Conservation (phyloP, 2,329 filamentous ascomycete species). For the Cladophialophora chaetospira region DNA sequence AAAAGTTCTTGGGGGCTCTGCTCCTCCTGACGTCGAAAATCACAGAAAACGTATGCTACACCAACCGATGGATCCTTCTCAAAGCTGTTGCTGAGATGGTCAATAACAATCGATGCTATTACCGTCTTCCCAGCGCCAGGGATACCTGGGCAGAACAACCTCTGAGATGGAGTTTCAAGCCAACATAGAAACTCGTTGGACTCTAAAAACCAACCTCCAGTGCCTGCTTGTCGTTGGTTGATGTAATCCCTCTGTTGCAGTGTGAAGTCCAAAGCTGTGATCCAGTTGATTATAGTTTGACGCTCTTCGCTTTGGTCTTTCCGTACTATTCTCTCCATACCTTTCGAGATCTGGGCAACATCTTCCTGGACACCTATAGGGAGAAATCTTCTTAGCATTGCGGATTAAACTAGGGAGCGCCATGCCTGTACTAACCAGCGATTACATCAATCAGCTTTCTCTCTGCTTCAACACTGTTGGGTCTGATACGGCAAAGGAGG, state of each 20-base stretch:
- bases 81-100: conserved; percentile 41
- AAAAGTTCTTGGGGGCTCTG: conserved; percentile 39
- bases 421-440: not conserved
- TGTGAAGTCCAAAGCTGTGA: conserved; percentile 35
- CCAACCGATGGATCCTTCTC: conserved; percentile 34
- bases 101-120: conserved; percentile 45
- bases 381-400: too few relatives aligned
- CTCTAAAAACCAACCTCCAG: conserved; percentile 49
- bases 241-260: conserved; percentile 44
- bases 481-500: not conserved
- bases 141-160: conserved; percentile 52
- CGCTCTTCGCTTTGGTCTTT: not conserved
- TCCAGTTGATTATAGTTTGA: not conserved
- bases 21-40: conserved; percentile 43
- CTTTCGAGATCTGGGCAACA: too few relatives aligned
- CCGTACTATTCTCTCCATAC: too few relatives aligned
- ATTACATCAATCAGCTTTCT: not conserved
- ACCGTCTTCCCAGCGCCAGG: conserved; percentile 56
- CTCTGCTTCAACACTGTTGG: not conserved
- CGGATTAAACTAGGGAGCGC: too few relatives aligned
- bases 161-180: conserved; percentile 35
- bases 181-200: conserved; percentile 41
- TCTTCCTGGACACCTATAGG: too few relatives aligned
- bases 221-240: conserved; percentile 40
- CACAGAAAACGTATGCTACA: conserved; percentile 53